Base-by-base conservation (phyloP, 2,329 filamentous ascomycete species). In the Botrytis hyacinthi region DNA sequence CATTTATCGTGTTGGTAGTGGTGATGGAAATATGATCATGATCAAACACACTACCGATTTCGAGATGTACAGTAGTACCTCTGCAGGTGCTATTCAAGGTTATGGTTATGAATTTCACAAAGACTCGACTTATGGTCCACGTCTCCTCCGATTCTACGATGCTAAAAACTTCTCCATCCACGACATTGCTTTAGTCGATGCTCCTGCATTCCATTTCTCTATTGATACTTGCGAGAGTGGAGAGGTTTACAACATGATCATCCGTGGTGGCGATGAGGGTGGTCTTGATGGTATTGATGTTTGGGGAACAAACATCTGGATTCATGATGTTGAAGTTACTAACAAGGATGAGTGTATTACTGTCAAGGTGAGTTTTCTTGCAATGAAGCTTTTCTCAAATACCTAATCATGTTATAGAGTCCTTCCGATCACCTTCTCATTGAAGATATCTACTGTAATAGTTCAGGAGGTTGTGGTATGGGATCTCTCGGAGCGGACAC, bases 311-410 rank as follows among this genome's bases (percentile, higher is more conserved):
- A 88, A 89, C 77, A 84, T 89, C 71, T 87, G 85, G 85, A 82
- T 89, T 72, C 87, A 90, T 78, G 87, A 90, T 79, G 82, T 89
- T 57, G 86, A 86, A 82, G 87, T 90, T 9, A 88, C 88, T 42
- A 90, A 90, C 84, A 89, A 88, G 79, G 87, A 90, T 77, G 88
- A 90, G 78, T 89, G 87, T 78, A 86, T 89, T 0, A 89, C 87
- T 3, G 85, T 88, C 74, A 89, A 87, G 73, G 74, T 74, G 72
- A 86, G 71, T 54, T 59, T 51, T 61, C 18, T 35, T 44, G 44
- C 63, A 26, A 54, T 14, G 18, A 54, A 40, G 8, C 3, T 37
- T n/a, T 37, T 12, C 88, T 78, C 82, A 57, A 70, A 18, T 66
- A 68, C 22, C 74, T 75, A 70, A 76, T 40, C n/a, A 35, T n/a